These are phyloP conservation scores for Echinosophora koreensis DNA, from an alignment of 306 rosid species.

Conservation along the genomic window DNA sequence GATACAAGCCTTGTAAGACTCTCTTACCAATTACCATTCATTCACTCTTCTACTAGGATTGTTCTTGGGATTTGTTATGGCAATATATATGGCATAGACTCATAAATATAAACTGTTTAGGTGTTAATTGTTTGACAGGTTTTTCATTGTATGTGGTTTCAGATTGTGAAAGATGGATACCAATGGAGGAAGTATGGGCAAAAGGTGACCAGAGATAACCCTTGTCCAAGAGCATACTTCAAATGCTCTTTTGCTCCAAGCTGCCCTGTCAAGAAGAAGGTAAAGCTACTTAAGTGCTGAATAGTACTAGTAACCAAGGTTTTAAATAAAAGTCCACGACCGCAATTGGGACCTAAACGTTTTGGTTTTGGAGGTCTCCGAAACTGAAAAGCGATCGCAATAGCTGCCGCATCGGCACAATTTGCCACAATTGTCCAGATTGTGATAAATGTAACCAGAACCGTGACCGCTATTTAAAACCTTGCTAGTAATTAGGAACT, in stretches of 20 bases:
- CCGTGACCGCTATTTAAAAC: not conserved
- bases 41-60: not conserved
- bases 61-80: not conserved
- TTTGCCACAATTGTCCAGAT: no score
- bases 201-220: conserved; percentile 97
- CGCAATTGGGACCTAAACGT: no score
- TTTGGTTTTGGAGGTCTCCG: no score
- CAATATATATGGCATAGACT: not conserved
- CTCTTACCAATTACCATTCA: not conserved
- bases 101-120: not conserved
- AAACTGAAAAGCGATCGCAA: no score
- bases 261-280: conserved; percentile 99
- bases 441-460: no score
- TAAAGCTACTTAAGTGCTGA: conserved; percentile 36
- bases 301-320: not conserved
- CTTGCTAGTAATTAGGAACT: not conserved
- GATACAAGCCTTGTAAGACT: conserved; percentile 78
- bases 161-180: conserved; percentile 97
- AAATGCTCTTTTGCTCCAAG: conserved; percentile 98
- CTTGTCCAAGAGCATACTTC: conserved; percentile 98
- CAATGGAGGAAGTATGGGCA: conserved; percentile 99
- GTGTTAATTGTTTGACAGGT: conserved; percentile 38
- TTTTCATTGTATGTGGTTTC: conserved; percentile 39
- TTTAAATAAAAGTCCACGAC: no score
- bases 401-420: no score